These are phyloP conservation scores for Crucihimalaya himalaica DNA, from an alignment of 345 rosid species.

Conservation along the genomic window DNA sequence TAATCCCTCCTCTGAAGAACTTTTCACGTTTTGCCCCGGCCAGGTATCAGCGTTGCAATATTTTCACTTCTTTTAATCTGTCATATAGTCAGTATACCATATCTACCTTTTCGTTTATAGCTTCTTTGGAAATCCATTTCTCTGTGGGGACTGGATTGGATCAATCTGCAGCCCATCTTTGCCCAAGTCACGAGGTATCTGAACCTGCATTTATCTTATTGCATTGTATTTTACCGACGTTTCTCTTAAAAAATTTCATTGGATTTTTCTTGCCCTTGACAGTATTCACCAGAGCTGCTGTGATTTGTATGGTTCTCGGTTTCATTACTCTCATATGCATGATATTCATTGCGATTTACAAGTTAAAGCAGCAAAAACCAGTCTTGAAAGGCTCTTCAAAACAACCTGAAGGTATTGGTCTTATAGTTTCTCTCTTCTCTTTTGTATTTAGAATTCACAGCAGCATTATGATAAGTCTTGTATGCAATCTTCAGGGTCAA, in stretches of 20 bases:
- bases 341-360: constrained; percentile 63
- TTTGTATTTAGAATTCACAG: neutral
- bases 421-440: neutral
- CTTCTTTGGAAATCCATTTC: constrained; percentile 71
- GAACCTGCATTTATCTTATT: neutral
- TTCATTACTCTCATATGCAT: constrained; percentile 52
- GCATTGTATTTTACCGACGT: neutral
- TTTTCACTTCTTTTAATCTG: neutral
- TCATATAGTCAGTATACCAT: neutral
- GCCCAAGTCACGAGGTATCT: constrained; percentile 60
- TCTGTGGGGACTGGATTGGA: constrained; percentile 88
- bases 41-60: constrained; percentile 48
- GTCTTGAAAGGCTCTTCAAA: constrained; percentile 40
- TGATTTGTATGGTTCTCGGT: constrained; percentile 69
- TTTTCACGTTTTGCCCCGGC: constrained; percentile 62
- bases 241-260: neutral
- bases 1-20: constrained; percentile 64
- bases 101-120: constrained; percentile 39
- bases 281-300: constrained; percentile 62
- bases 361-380: constrained; percentile 57
- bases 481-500: constrained; percentile 52
- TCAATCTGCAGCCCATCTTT: constrained; percentile 64
- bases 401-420: constrained; percentile 48
- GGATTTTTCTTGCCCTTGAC: constrained; percentile 17
- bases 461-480: neutral